Evolutionary conservation across 2,329 filamentous ascomycete species (phyloP).

Genomic region (Ilyonectria robusta): DNA sequence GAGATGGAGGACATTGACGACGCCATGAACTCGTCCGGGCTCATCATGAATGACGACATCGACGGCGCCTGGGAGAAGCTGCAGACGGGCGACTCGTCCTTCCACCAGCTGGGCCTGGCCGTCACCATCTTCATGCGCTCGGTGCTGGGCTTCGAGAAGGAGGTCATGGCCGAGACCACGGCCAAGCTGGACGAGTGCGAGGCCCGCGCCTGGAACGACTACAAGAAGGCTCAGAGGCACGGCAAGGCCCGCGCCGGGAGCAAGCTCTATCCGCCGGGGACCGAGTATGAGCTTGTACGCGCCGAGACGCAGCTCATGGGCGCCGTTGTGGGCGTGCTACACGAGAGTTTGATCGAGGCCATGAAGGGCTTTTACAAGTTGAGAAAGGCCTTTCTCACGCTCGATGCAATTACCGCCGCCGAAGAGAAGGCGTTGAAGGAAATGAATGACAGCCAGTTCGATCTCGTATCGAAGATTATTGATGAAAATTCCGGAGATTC

Average conservation of each 20-base stretch:
- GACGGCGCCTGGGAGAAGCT: constrained; percentile 84
- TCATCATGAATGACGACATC: constrained; percentile 93
- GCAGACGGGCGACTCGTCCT: constrained; percentile 82
- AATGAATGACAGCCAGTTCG: constrained; percentile 21
- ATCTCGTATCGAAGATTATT: neutral
- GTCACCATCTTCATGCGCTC: constrained; percentile 89
- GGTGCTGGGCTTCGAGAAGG: constrained; percentile 91
- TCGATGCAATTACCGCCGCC: constrained; percentile 83
- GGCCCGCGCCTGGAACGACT: constrained; percentile 80
- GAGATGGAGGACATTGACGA: constrained; percentile 70
- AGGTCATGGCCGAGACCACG: constrained; percentile 87
- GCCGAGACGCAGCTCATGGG: constrained; percentile 91
- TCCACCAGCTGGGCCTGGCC: constrained; percentile 86
- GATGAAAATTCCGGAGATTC: constrained; percentile 54
- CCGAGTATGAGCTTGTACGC: constrained; percentile 87
- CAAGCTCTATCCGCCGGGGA: constrained; percentile 82
- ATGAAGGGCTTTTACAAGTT: constrained; percentile 94
- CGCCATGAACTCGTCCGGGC: constrained; percentile 74
- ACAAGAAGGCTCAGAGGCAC: constrained; percentile 80
- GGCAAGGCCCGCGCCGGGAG: constrained; percentile 54
- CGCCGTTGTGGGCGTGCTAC: constrained; percentile 89
- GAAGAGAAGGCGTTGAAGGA: constrained; percentile 69
- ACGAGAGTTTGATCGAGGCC: constrained; percentile 92
- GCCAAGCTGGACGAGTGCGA: constrained; percentile 82
- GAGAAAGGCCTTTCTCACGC: constrained; percentile 86